Evolutionary conservation across 2,329 filamentous ascomycete species (phyloP), one percentile per base, ranked within the genome.

Genomic region (Ambrosiella beaveri): DNA sequence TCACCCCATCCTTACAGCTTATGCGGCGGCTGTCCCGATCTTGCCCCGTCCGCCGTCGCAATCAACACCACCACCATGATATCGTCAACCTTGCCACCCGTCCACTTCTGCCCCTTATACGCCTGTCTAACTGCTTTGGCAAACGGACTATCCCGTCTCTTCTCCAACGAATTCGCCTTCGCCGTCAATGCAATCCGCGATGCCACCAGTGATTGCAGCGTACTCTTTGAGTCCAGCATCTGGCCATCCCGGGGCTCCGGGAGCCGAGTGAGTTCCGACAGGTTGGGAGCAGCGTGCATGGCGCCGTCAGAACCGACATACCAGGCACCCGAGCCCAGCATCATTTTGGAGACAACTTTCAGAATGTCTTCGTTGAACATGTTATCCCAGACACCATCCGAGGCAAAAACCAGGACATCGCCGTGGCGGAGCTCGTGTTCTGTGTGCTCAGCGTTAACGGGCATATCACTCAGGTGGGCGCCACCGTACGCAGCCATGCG

Each of bases 341-440:
- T 95, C 36, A 82, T 75, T 54, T 78, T 76, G 63, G 84, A 91
- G 35, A 91, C 82, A 56, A 94, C 81, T 61, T 82, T 80, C 11
- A 98, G 76, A 37, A 94, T 84, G 63, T 98, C 89, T 66, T 95
- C 86, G 65, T 89, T 86, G 66, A 88, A 93, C 38, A 98, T 75
- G 65, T 98, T 98, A 69, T 98, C 93, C 79, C 93, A 93, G 3
- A 97, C 85, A 3, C 93, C 93, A 69, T 98, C 93, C 0, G 89
- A 95, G 1, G 89, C 93, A 64, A 98, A 86, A 15, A 98, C 72
- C n/a, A 97, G 74, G 1, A 98, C 85, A 67, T 98, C 93, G 17
- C 93, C 93, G 68, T 97, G 89, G 63, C 85, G 83, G 58, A 97
- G 78, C 47, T 74, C 71, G 68, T 94, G 83, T 60, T 82, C 82